Percentiles rank a stretch among this genome's conserved stretches.
Conservation (phyloP, 2,329 filamentous ascomycete genomes). For the Fonsecaea multimorphosa region DNA sequence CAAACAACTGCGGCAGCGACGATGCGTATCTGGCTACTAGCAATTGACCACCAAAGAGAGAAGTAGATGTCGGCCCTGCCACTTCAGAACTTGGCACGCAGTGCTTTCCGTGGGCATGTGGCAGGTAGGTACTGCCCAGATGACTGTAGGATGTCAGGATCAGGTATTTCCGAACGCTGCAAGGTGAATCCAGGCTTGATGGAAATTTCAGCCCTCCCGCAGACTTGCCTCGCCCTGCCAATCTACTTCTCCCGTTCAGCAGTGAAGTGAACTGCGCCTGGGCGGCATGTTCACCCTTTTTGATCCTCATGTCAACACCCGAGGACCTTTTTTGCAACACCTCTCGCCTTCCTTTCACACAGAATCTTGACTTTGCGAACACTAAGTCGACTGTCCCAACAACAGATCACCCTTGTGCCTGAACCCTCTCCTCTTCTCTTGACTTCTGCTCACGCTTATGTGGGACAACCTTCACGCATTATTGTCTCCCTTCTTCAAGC, state of each 20-base stretch:
- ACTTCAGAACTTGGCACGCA: not conserved
- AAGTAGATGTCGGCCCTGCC: not conserved
- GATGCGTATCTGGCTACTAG: not conserved
- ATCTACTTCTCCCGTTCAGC: not conserved
- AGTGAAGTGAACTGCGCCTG: not conserved
- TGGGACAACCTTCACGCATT: too few species aligned
- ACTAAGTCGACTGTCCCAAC: not conserved
- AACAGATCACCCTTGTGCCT: not conserved
- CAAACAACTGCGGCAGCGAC: not conserved
- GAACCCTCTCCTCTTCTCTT: not conserved
- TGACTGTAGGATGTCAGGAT: not conserved
- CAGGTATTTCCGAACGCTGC: not conserved
- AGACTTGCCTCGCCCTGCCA: not conserved
- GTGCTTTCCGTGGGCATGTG: too few species aligned
- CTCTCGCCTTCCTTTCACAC: not conserved
- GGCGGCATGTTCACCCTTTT: not conserved
- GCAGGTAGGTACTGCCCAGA: too few species aligned
- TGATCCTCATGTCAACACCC: not conserved
- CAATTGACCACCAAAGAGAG: not conserved
- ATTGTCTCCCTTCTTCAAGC: too few species aligned
- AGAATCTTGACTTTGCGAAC: not conserved
- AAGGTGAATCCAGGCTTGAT: not conserved
- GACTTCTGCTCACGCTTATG: too few species aligned
- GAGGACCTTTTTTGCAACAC: not conserved
- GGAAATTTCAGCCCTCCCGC: not conserved